Percentiles rank a stretch among this genome's conserved stretches.
These are phyloP conservation scores for Sherardia arvensis DNA, from an alignment of 257 asterid species.

Conservation along the genomic window DNA sequence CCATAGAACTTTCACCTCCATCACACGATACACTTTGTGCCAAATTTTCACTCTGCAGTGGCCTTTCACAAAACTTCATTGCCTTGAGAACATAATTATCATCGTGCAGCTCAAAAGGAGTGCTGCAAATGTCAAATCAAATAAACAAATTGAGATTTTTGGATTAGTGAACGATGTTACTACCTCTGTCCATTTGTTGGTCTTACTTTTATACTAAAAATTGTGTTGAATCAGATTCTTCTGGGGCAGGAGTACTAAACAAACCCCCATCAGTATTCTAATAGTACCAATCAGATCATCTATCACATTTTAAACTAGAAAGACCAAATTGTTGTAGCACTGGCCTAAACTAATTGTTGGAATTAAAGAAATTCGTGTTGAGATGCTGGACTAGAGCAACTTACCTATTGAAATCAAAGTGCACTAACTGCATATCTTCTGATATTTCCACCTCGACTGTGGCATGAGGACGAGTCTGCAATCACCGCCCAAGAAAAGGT, in stretches of 20 bases:
- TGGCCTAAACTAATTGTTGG: too few species aligned
- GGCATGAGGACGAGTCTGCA: constrained; percentile 98
- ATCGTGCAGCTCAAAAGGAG: constrained; percentile 95
- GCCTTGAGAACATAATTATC: constrained; percentile 88
- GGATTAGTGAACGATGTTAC: neutral
- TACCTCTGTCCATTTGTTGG: neutral
- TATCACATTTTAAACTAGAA: neutral
- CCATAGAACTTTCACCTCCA: constrained; percentile 64
- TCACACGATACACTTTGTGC: constrained; percentile 21
- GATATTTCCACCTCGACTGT: constrained; percentile 99
- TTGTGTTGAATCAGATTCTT: neutral
- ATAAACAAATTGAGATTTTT: neutral
- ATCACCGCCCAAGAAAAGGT: neutral
- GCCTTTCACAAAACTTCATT: constrained; percentile 63
- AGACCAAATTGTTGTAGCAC: too few species aligned
- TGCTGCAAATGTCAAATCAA: constrained; percentile 40
- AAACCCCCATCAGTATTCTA: neutral
- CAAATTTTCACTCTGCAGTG: constrained; percentile 20
- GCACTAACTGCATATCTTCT: constrained; percentile 99
- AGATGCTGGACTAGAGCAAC: neutral
- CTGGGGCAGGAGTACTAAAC: neutral
- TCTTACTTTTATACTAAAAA: neutral
- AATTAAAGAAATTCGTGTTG: neutral
- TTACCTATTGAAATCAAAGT: constrained; percentile 94
- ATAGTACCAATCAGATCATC: neutral